Evolutionary conservation across 2,329 filamentous ascomycete genomes (phyloP).

Genomic region (Ceratocystiopsis sp.): DNA sequence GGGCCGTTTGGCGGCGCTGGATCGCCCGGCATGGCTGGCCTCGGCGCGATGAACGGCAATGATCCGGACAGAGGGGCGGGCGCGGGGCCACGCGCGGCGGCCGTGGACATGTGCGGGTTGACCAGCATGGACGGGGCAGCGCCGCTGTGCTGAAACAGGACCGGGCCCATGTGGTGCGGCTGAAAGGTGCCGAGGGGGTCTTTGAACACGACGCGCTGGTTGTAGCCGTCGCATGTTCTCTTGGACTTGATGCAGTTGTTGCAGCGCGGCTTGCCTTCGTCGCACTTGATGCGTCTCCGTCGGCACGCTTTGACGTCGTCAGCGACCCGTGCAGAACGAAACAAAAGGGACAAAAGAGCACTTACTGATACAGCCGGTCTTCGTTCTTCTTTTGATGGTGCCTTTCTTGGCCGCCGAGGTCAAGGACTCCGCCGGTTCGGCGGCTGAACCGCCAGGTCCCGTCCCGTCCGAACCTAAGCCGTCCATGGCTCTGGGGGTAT

Average conservation of each 20-base stretch:
- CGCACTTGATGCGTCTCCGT: constrained; percentile 91
- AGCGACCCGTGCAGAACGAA: constrained; percentile 8
- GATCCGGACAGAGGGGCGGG: constrained; percentile 18
- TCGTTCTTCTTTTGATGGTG: constrained; percentile 37
- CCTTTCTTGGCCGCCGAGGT: constrained; percentile 23
- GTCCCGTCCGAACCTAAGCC: no score
- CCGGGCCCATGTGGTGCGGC: constrained; percentile 26
- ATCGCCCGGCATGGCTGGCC: constrained; percentile 20
- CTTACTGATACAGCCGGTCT: constrained; percentile 82
- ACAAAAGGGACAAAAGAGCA: constrained; percentile 9
- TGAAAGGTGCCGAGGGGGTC: constrained; percentile 46
- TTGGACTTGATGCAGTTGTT: constrained; percentile 79
- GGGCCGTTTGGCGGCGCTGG: no score
- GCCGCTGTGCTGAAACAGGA: constrained; percentile 24
- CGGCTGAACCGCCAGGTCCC: no score
- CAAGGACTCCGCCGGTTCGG: background rate
- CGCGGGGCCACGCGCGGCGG: constrained; percentile 19
- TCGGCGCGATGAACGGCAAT: constrained; percentile 33
- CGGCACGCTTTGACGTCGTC: constrained; percentile 50
- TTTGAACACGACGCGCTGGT: constrained; percentile 66
- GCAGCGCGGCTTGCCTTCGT: constrained; percentile 70
- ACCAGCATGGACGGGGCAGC: constrained; percentile 26
- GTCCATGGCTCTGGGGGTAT: no score
- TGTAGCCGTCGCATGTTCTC: constrained; percentile 69
- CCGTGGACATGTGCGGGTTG: constrained; percentile 24